These are phyloP conservation scores for Colletotrichum eremochloae DNA, from an alignment of 2,329 filamentous ascomycete species.

Conservation along the genomic window DNA sequence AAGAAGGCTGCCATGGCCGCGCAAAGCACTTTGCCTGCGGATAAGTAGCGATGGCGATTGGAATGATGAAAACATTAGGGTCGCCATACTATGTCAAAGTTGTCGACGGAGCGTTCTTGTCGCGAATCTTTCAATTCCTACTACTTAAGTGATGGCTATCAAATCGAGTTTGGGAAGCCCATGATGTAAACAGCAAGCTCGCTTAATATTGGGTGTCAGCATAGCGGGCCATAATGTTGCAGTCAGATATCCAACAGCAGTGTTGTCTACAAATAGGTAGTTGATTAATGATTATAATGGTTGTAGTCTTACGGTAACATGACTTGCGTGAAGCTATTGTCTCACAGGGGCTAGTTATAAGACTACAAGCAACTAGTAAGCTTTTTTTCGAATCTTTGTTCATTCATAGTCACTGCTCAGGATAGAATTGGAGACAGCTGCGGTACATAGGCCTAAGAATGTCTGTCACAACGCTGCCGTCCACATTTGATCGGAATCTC, in stretches of 20 bases:
- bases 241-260: no score
- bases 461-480: no score
- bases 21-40: background rate
- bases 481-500: no score
- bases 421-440: no score
- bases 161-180: background rate
- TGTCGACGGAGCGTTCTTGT: background rate
- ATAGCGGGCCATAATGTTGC: background rate
- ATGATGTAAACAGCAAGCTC: background rate
- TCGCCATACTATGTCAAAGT: background rate
- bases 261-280: background rate
- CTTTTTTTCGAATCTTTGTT: no score
- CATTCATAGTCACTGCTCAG: no score
- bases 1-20: slow-evolving; percentile 8
- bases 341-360: no score
- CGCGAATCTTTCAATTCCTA: background rate
- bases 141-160: background rate
- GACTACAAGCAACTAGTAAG: no score
- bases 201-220: background rate
- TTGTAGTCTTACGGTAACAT: background rate
- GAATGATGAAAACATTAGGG: background rate
- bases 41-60: background rate
- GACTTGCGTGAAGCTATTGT: no score
- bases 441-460: no score
- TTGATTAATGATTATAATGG: background rate